Evolutionary conservation across 2,329 filamentous ascomycete species (phyloP).

Genomic region (Pyrenophora teres): DNA sequence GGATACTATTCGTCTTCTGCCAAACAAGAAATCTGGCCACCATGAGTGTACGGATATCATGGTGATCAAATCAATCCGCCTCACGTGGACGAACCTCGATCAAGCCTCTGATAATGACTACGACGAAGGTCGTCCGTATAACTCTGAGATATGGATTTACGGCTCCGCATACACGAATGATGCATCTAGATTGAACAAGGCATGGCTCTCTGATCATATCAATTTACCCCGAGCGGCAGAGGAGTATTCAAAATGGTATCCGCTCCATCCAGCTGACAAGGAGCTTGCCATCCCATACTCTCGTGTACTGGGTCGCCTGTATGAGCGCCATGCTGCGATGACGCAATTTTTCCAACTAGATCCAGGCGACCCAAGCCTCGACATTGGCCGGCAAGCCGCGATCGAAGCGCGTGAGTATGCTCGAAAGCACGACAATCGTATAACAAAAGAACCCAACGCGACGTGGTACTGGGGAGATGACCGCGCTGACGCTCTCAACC

Average conservation of each 20-base stretch:
- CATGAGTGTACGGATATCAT: slow-evolving; percentile 56
- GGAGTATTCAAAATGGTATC: slow-evolving; percentile 59
- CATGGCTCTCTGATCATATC: slow-evolving; percentile 22
- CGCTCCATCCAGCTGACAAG: slow-evolving; percentile 50
- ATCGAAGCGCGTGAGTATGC: slow-evolving; percentile 55
- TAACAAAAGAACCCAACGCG: slow-evolving; percentile 43
- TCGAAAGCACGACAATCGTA: slow-evolving; percentile 54
- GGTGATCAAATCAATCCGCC: slow-evolving; percentile 58
- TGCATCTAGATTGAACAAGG: slow-evolving; percentile 36
- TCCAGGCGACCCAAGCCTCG: slow-evolving; percentile 31
- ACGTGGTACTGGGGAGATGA: slow-evolving; percentile 64
- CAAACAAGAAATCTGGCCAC: slow-evolving; percentile 17
- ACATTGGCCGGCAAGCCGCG: slow-evolving; percentile 54
- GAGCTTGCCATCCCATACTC: slow-evolving; percentile 56
- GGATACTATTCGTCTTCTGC: slow-evolving; percentile 59
- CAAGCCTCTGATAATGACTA: slow-evolving; percentile 53
- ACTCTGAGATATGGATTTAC: slow-evolving; percentile 53
- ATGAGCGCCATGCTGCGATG: slow-evolving; percentile 56
- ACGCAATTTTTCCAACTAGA: slow-evolving; percentile 49
- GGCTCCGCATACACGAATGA: slow-evolving; percentile 57
- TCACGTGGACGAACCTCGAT: slow-evolving; percentile 57
- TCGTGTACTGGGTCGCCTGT: slow-evolving; percentile 60
- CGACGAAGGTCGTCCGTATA: slow-evolving; percentile 54
- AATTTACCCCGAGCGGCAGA: slow-evolving; percentile 25
- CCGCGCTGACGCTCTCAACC: slow-evolving; percentile 60